A percentile compares a stretch with the other conserved stretches of the same genome.
These are phyloP conservation scores for Alnus glutinosa DNA, from an alignment of 306 rosid genomes.

Conservation along the genomic window DNA sequence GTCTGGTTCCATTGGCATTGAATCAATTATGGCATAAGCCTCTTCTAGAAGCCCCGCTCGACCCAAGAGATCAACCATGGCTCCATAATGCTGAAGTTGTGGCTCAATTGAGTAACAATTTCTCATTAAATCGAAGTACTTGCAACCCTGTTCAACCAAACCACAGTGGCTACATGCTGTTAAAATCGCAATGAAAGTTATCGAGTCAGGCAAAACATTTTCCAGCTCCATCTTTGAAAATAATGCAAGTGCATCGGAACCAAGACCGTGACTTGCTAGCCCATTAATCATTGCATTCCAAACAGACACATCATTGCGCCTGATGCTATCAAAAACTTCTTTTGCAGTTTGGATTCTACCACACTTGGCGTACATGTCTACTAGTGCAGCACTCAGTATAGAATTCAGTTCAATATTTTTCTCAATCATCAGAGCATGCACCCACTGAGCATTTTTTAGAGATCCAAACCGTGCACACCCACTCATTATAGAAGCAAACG, in stretches of 20 bases:
- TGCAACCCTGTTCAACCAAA: conserved; percentile 57
- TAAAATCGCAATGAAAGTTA: conserved; percentile 64
- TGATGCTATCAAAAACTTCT: conserved; percentile 40
- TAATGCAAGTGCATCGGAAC: conserved; percentile 42
- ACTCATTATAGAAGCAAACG: conserved; percentile 59
- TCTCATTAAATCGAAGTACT: conserved; percentile 57
- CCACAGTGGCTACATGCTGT: conserved; percentile 73
- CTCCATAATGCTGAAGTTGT: conserved; percentile 66
- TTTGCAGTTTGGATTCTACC: conserved; percentile 57
- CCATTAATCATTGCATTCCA: conserved; percentile 82
- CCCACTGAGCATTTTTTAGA: conserved; percentile 52
- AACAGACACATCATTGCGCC: conserved; percentile 51
- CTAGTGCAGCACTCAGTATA: conserved; percentile 55
- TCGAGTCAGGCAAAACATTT: conserved; percentile 51
- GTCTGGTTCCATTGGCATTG: conserved; percentile 69
- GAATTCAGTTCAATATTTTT: conserved; percentile 50
- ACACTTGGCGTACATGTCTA: conserved; percentile 72
- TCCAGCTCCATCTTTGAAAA: conserved; percentile 64
- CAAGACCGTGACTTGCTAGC: conserved; percentile 70
- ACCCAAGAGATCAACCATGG: conserved; percentile 74
- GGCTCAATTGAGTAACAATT: conserved; percentile 51
- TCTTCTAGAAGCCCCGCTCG: conserved; percentile 65
- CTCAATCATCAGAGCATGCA: conserved; percentile 56
- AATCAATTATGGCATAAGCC: conserved; percentile 48
- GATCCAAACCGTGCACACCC: conserved; percentile 68